Percentiles rank a stretch among this genome's conserved stretches.
phyloP scores from a whole-genome alignment of 2,329 filamentous ascomycete species.

The Podosphaera aphanis region DNA sequence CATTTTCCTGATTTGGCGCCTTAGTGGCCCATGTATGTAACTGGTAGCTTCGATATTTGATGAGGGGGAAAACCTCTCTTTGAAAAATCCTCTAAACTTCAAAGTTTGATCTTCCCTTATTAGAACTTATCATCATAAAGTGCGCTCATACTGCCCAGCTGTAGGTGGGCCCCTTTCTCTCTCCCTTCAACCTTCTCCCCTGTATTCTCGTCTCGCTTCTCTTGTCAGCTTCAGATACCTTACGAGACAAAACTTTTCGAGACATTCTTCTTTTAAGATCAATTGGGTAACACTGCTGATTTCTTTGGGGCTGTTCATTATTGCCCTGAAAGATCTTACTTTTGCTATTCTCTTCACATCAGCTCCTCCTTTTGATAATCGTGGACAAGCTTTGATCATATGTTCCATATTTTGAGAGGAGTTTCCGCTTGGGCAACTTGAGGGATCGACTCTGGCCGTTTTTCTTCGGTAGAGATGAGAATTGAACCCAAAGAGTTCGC shows the following conservation, averaged over 20 bases:
- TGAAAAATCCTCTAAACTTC: no score
- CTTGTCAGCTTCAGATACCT: no score
- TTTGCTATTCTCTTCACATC: neutral
- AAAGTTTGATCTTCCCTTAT: no score
- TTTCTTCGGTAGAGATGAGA: neutral
- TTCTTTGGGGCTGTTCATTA: neutral
- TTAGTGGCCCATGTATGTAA: no score
- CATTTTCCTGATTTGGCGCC: no score
- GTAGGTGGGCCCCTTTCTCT: no score
- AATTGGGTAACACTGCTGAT: neutral
- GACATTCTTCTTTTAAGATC: neutral
- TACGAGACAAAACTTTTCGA: neutral
- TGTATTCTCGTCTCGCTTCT: no score
- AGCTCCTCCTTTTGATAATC: neutral
- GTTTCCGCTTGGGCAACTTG: neutral
- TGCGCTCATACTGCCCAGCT: no score
- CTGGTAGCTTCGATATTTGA: no score
- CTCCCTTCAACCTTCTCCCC: no score
- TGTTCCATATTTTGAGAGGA: neutral
- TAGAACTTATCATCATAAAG: no score
- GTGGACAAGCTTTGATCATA: neutral
- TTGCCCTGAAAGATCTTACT: neutral
- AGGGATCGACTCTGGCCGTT: neutral
- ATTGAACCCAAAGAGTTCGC: neutral
- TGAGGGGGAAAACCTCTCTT: no score